Percentiles rank a stretch among this genome's conserved stretches.
Evolutionary conservation across 257 asterid species (phyloP).

Genomic region (Salvia hispanica): DNA sequence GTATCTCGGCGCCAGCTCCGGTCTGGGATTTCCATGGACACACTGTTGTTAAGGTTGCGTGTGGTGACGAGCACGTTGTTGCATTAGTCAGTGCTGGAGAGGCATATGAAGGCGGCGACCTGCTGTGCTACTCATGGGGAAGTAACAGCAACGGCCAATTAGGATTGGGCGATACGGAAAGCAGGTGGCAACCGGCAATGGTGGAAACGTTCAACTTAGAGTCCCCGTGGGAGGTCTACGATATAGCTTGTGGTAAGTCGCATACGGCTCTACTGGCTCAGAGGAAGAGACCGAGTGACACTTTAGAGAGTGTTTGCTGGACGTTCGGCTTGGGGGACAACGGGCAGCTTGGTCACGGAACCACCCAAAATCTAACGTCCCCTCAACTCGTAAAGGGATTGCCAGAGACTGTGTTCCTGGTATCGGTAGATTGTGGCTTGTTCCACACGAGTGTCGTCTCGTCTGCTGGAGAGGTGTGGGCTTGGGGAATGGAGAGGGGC

Average conservation of each 20-base stretch:
- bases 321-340: constrained; percentile 89
- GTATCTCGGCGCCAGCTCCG: constrained; percentile 61
- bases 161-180: constrained; percentile 80
- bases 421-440: constrained; percentile 80
- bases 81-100: constrained; percentile 79
- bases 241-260: constrained; percentile 78
- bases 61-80: constrained; percentile 86
- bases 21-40: constrained; percentile 81
- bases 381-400: constrained; percentile 63
- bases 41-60: constrained; percentile 84
- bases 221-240: constrained; percentile 71
- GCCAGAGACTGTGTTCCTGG: constrained; percentile 53
- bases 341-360: constrained; percentile 96
- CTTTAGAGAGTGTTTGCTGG: constrained; percentile 72
- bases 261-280: constrained; percentile 77
- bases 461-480: constrained; percentile 85
- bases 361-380: constrained; percentile 48
- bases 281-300: constrained; percentile 51
- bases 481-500: constrained; percentile 98
- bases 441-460: constrained; percentile 83
- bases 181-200: constrained; percentile 59
- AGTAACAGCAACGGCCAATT: constrained; percentile 80
- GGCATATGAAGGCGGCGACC: constrained; percentile 54
- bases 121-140: constrained; percentile 89
- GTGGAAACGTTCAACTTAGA: constrained; percentile 52